Base-by-base conservation (phyloP, 2,329 filamentous ascomycete genomes). In the Paracorniculantispora psalliotae region DNA sequence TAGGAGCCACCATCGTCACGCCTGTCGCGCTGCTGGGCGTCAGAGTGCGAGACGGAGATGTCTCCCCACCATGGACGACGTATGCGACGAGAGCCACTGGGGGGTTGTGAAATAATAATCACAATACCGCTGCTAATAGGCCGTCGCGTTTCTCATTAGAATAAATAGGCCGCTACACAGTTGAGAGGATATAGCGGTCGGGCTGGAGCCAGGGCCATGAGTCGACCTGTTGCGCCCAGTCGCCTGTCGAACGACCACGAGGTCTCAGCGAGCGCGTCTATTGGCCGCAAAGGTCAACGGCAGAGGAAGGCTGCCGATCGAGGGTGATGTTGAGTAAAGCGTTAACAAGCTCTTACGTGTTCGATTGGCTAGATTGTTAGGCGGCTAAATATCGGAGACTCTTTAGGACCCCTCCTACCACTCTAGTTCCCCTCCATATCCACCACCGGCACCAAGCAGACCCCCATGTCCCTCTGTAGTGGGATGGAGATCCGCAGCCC, bases 401-500 rank as follows among this genome's bases (percentile, higher is more conserved):
- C 5, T 10, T 30, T 19, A 21, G 4, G 19, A 10, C 21, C 43
- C 33, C 43, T 12, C 41, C 43, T 19, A 3, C 30, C 28, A 25
- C 52, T 48, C 21, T 28, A 49, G 54, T 48, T 57, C 44, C 39
- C 41, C 41, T 46, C 19, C 19, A 37, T 25, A 6, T 35, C 37
- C 26, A 33, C 39, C 41, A 44, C 41, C 37, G 19, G 21, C n/a
- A n/a, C 33, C 33, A n/a, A 19, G n/a, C n/a, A 37, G 33, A 15
- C 37, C 54, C 54, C 54, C 54, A 48, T 57, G 54, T 48, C 33
- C 12, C n/a, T 9, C 21, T 33, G n/a, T 43, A 44, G 55, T 57
- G 55, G 55, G 55, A 57, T 57, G 55, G 33, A 57, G 55, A 51
- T 57, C 55, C 55, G 55, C 55, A 57, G 46, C 46, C 47, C 46